These are phyloP conservation scores for Ceratocystis colombiana DNA, from an alignment of 2,329 filamentous ascomycete genomes.

Conservation along the genomic window DNA sequence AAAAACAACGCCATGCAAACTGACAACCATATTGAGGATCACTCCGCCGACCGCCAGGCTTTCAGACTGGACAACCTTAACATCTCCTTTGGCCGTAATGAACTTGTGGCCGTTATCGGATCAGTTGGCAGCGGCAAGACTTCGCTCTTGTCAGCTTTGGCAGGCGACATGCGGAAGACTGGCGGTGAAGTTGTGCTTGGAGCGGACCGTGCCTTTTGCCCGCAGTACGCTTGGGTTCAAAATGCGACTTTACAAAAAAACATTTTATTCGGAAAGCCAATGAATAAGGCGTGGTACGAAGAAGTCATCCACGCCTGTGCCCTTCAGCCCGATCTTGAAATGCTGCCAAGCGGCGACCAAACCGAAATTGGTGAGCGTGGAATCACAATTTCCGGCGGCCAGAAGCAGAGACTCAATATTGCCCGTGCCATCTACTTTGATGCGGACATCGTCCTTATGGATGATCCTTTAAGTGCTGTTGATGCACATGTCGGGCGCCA, in stretches of 20 bases:
- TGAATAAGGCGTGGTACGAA: constrained; percentile 68
- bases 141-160: constrained; percentile 76
- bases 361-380: constrained; percentile 94
- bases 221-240: constrained; percentile 97
- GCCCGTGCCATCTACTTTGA: constrained; percentile 68
- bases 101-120: constrained; percentile 76
- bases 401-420: constrained; percentile 92
- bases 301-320: constrained; percentile 81
- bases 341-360: constrained; percentile 77
- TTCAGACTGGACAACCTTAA: constrained; percentile 63
- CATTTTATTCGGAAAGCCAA: constrained; percentile 76
- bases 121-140: constrained; percentile 85
- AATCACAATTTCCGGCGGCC: constrained; percentile 88
- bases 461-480: constrained; percentile 58
- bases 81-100: constrained; percentile 59
- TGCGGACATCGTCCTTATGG: constrained; percentile 57
- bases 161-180: constrained; percentile 87
- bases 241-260: constrained; percentile 81
- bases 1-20: constrained; percentile 28
- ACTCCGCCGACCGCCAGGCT: constrained; percentile 48
- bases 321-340: constrained; percentile 73
- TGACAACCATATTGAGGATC: constrained; percentile 29
- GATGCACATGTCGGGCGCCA: constrained; percentile 61
- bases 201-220: constrained; percentile 77
- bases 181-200: constrained; percentile 63